Base-by-base conservation (phyloP, 2,329 filamentous ascomycete genomes). In the Diaporthe citriasiana region DNA sequence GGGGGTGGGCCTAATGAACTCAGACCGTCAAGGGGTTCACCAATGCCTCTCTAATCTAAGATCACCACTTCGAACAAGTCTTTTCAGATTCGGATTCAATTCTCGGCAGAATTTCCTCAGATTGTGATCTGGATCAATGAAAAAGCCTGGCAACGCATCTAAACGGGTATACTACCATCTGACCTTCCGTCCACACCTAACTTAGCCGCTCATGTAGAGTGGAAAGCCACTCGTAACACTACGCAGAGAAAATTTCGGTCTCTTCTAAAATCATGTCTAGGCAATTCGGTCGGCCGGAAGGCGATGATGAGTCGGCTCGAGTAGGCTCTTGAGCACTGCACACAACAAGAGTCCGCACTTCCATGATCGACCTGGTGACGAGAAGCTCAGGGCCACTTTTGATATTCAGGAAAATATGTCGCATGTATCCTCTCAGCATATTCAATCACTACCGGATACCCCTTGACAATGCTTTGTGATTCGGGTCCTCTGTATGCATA, bases 391-490 rank as follows among this genome's bases (percentile, higher is more conserved):
- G 79, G 71, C 82, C 84, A 84, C 40, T 78, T 78, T 73, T 86
- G 82, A 77, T 92, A 92, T 47, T 92, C 89, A 0, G 88, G 84
- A 76, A 93, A 92, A 77, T 89, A 91, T 6, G 75, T 74, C 60
- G 85, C 80, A 78, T 91, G 89, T 55, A 93, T 90, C 72, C 87
- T 84, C 50, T 78, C 78, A 4, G 88, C 89, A 80, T 92, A 92
- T 3, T 91, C 88, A 13, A 89, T 51, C 15, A 91, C 72, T 0
- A 82, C 82, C 0, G 89, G 87, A 74, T 87, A 87, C 3, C 80
- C 79, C 73, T 81, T 84, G 5, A 91, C 79, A 2, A 88, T 79
- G 35, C 81, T 78, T 70, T 81, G 82, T 5, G 87, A 87, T 19
- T 83, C 83, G 0, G 89, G 90, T 3, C 81, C 83, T 8, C 87